Base-by-base conservation (phyloP, 2,329 filamentous ascomycete genomes). In the Sclerotinia spermophila region DNA sequence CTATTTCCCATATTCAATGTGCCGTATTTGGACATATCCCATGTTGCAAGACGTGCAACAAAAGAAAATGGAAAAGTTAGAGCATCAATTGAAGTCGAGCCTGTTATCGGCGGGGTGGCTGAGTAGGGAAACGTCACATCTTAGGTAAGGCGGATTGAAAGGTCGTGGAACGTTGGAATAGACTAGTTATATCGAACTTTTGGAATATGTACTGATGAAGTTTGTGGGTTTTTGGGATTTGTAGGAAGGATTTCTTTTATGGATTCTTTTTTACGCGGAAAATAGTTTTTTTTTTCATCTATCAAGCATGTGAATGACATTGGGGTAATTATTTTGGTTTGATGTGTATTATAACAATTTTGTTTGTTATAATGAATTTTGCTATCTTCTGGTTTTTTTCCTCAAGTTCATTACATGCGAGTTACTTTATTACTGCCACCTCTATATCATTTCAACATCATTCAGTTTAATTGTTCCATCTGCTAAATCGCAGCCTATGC, bases 1-100 rank as follows among this genome's bases (percentile, higher is more conserved):
- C 15, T 21, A 6, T 68, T 68, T 61, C 53, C 67, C 67, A 62
- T 69, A 33, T 8, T 6, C 8, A 15, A 11, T 5, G 19, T 11
- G 44, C 67, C 67, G 56, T 35, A 53, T 69, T 69, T 64, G 33
- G 44, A 21, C 56, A 53, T 69, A 51, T 69, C 35, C 56, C 67
- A 69, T 69, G 56, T 69, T 33, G 67, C 24, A 56, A 69, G 67
- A 69, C 27, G 67, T 69, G 67, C 67, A 69, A 69, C 67, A 64
- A 69, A 67, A 69, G 38, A 21, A 27, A 19, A 5, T 19, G 15
- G 42, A 33, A 53, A 53, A 53, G 13, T 53, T 27, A 30, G 17
- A 24, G 40, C 24, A 21, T 19, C 40, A 33, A n/a, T 33, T 42
- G 19, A 51, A 5, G 42, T 33, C n/a, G 51, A 55, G 38, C 40